Conservation (phyloP, 345 rosid genomes). For the Hirschfeldia incana region DNA sequence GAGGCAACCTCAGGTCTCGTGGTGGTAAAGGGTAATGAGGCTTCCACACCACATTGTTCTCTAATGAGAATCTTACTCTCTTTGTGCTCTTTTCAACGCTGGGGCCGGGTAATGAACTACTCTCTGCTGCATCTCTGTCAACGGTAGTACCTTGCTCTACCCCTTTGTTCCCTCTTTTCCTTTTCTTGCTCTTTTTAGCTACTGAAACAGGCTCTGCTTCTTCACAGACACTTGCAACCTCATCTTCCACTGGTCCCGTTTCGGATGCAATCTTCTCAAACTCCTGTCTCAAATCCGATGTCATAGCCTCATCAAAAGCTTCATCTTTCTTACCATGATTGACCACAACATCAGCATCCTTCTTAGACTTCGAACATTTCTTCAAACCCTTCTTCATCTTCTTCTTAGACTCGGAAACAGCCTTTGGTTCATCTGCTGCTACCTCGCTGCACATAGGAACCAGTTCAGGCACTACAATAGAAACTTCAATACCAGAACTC, state of each 20-base stretch:
- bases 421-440: constrained; percentile 10
- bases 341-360: constrained; percentile 29
- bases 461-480: constrained; percentile 56
- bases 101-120: constrained; percentile 35
- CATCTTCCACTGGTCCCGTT: constrained; percentile 44
- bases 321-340: constrained; percentile 30
- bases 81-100: constrained; percentile 67
- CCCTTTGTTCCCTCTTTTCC: constrained; percentile 71
- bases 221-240: constrained; percentile 48
- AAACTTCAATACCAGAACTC: constrained; percentile 47
- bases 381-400: constrained; percentile 43
- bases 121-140: constrained; percentile 47
- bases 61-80: constrained; percentile 90
- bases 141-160: constrained; percentile 24
- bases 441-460: constrained; percentile 47
- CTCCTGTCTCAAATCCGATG: constrained; percentile 80
- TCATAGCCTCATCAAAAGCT: constrained; percentile 54
- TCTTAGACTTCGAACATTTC: constrained; percentile 55
- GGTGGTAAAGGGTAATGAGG: constrained; percentile 96
- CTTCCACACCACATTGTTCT: constrained; percentile 92
- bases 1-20: constrained; percentile 83
- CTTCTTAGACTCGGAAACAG: constrained; percentile 32
- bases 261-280: constrained; percentile 89
- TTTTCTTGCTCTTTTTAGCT: constrained; percentile 56
- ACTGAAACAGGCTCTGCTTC: constrained; percentile 40